A percentile compares a stretch with the other conserved stretches of the same genome.
These are phyloP conservation scores for Leptographium lundbergii DNA, from an alignment of 2,329 filamentous ascomycete species.

Conservation along the genomic window DNA sequence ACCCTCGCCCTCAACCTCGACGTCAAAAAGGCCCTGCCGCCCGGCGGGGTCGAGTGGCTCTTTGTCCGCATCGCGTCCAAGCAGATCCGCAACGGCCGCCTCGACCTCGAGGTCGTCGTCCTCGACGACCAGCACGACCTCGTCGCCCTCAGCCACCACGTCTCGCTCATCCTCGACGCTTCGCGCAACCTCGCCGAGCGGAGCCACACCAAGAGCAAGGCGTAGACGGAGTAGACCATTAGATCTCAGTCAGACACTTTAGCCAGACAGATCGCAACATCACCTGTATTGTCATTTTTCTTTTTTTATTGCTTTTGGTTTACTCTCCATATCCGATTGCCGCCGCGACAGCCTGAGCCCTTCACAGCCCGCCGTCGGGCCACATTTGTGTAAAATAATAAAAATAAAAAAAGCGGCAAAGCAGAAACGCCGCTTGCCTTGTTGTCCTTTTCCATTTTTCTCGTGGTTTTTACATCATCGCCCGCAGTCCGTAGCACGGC, in stretches of 20 bases:
- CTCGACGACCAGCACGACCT: slow-evolving; percentile 51
- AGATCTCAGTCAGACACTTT: too few relatives aligned
- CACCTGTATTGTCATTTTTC: neutral
- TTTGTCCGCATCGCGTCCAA: slow-evolving; percentile 54
- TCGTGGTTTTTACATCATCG: neutral
- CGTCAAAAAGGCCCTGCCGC: slow-evolving; percentile 58
- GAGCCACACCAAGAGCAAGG: neutral
- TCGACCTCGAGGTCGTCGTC: slow-evolving; percentile 61
- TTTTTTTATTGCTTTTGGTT: neutral
- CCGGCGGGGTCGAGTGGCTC: slow-evolving; percentile 59
- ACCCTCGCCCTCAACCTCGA: slow-evolving; percentile 66
- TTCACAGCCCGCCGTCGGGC: neutral
- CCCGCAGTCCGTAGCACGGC: neutral
- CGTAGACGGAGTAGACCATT: neutral
- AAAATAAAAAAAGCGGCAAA: neutral
- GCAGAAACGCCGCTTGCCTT: neutral
- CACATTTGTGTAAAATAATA: neutral
- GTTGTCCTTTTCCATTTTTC: neutral
- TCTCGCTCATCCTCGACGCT: slow-evolving; percentile 50
- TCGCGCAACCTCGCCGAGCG: slow-evolving; percentile 40
- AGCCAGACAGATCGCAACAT: too few relatives aligned
- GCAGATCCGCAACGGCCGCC: slow-evolving; percentile 54
- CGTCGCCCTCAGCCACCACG: slow-evolving; percentile 55
- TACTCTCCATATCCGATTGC: neutral
- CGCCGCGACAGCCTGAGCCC: too few relatives aligned